Percentiles rank a stretch among this genome's conserved stretches.
These are phyloP conservation scores for Fragosphaeria purpurea DNA, from an alignment of 2,329 filamentous ascomycete genomes.

Conservation along the genomic window DNA sequence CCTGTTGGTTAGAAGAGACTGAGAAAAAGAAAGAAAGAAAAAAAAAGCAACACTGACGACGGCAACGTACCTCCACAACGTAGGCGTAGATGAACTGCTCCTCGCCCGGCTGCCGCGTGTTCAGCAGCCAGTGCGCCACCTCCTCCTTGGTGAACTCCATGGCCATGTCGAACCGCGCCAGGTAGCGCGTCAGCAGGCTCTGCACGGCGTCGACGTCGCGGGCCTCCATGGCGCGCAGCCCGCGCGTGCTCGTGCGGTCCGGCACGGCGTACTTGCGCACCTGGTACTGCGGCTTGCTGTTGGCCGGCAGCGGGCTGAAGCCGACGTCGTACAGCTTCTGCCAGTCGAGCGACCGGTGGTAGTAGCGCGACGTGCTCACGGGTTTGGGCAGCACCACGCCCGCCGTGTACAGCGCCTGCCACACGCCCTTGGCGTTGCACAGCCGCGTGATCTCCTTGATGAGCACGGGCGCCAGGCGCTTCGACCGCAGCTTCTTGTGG, in stretches of 20 bases:
- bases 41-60: too few relatives aligned
- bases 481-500: constrained; percentile 93
- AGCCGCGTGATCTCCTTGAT: constrained; percentile 96
- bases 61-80: constrained; percentile 85
- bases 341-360: constrained; percentile 90
- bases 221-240: constrained; percentile 68
- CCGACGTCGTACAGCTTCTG: constrained; percentile 89
- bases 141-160: constrained; percentile 74
- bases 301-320: constrained; percentile 77
- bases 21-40: too few relatives aligned
- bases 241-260: constrained; percentile 58
- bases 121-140: constrained; percentile 77
- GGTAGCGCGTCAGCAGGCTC: constrained; percentile 65
- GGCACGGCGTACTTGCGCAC: constrained; percentile 79
- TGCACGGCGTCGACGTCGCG: constrained; percentile 71
- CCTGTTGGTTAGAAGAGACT: constrained; percentile 18
- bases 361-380: constrained; percentile 89
- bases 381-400: constrained; percentile 86
- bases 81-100: constrained; percentile 92
- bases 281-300: constrained; percentile 78
- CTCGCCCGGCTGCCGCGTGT: constrained; percentile 50
- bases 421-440: constrained; percentile 77
- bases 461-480: constrained; percentile 83
- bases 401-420: constrained; percentile 93
- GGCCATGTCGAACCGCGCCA: constrained; percentile 71